A percentile compares a stretch with the other conserved stretches of the same genome.
phyloP scores from a whole-genome alignment of 139 green algal species.

The Protoeuglena noctilucae region DNA sequence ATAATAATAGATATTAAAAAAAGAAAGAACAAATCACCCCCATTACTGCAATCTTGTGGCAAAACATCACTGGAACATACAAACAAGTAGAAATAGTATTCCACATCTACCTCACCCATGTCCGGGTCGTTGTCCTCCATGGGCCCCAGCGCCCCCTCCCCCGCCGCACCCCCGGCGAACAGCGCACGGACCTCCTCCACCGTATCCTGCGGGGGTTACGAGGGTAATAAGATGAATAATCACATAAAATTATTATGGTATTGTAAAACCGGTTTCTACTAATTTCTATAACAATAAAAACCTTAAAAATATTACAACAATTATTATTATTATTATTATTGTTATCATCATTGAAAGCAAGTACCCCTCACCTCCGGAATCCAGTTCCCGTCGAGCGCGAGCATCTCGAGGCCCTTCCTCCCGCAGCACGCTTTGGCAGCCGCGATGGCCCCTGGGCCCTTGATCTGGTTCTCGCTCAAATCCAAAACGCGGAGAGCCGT shows the following conservation, averaged over 20 bases:
- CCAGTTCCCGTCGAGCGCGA: constrained; percentile 63
- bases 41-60: too few species aligned
- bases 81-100: too few species aligned
- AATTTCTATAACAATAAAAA: too few species aligned
- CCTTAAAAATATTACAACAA: not conserved
- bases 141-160: constrained; percentile 18
- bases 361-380: constrained; percentile 39
- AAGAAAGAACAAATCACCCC: too few species aligned
- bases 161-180: constrained; percentile 18
- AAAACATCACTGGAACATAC: too few species aligned
- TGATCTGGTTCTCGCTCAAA: constrained; percentile 45
- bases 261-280: too few species aligned
- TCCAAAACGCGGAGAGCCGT: constrained; percentile 23
- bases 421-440: constrained; percentile 28
- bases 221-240: not conserved
- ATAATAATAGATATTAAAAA: too few species aligned
- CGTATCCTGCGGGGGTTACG: not conserved
- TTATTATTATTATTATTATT: not conserved
- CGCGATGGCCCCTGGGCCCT: constrained; percentile 20
- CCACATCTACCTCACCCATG: constrained; percentile 18
- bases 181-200: constrained; percentile 11
- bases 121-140: constrained; percentile 37
- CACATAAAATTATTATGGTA: too few species aligned
- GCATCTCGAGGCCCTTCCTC: constrained; percentile 21
- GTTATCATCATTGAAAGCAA: constrained; percentile 16